These are phyloP conservation scores for Chlamydomonas eustigma DNA, from an alignment of 139 green algal species.

Conservation along the genomic window DNA sequence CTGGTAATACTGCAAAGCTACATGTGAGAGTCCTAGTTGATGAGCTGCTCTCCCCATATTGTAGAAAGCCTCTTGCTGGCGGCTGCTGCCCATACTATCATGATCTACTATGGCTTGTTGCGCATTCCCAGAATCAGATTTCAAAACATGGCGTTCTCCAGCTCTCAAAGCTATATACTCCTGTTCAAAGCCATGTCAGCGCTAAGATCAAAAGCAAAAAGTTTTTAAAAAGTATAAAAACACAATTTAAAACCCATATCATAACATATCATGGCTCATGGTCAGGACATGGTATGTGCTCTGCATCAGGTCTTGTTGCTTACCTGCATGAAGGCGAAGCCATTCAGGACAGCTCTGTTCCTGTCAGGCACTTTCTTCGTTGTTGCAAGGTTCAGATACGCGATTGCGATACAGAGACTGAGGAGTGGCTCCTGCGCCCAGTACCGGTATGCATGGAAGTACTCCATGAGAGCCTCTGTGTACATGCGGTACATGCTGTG, in stretches of 20 bases:
- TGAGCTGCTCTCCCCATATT: constrained; percentile 81
- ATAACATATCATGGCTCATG: not conserved
- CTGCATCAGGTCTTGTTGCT: not conserved
- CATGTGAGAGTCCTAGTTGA: constrained; percentile 66
- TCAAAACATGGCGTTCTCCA: too few relatives aligned
- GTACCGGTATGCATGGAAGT: constrained; percentile 61
- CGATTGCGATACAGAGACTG: constrained; percentile 54
- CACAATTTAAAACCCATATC: not conserved
- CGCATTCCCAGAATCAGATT: too few relatives aligned
- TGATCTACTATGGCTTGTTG: not conserved
- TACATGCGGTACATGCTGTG: constrained; percentile 31
- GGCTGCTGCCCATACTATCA: not conserved
- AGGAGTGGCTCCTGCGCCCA: constrained; percentile 56
- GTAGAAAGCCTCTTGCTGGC: constrained; percentile 63
- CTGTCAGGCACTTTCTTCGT: constrained; percentile 42
- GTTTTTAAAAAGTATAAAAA: not conserved
- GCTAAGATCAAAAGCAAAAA: not conserved
- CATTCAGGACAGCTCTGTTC: constrained; percentile 57
- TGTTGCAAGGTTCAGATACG: constrained; percentile 42
- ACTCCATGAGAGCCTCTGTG: constrained; percentile 52
- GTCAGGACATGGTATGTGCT: not conserved
- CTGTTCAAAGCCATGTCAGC: not conserved
- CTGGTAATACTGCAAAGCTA: constrained; percentile 70
- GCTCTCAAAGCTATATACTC: too few relatives aligned
- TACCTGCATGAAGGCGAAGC: constrained; percentile 75